Conservation (phyloP, 2,329 filamentous ascomycete genomes). For the Coniochaeta prunicola region DNA sequence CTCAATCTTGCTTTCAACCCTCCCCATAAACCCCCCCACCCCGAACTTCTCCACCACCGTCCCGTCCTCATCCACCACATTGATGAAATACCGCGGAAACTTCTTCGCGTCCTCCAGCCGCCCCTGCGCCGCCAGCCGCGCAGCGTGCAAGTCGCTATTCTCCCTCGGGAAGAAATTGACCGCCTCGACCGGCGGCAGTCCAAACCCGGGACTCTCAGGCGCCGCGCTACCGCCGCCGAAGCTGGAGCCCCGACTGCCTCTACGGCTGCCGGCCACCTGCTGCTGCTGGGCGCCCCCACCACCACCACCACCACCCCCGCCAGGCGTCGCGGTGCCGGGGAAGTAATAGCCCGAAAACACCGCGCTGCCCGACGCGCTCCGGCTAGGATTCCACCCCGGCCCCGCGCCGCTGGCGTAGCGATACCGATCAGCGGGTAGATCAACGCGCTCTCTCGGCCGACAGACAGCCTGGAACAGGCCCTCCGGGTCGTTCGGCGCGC, state of each 20-base stretch:
- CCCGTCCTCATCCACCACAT: constrained; percentile 48
- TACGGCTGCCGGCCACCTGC: not conserved
- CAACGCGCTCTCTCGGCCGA: constrained; percentile 48
- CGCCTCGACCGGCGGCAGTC: not conserved
- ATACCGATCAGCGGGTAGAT: constrained; percentile 43
- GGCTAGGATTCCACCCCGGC: not conserved
- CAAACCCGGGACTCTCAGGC: constrained; percentile 9
- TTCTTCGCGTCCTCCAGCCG: constrained; percentile 53
- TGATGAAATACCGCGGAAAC: constrained; percentile 48
- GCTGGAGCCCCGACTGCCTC: not conserved
- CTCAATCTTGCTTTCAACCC: constrained; percentile 46
- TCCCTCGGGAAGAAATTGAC: constrained; percentile 9
- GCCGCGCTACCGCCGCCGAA: not conserved
- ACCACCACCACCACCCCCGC: too few relatives aligned
- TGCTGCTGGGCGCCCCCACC: not conserved
- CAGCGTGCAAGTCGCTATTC: constrained; percentile 38
- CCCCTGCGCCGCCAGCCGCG: constrained; percentile 58
- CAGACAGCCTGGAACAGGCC: constrained; percentile 65
- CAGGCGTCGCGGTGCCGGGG: too few relatives aligned
- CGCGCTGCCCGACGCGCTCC: too few relatives aligned
- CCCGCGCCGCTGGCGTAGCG: constrained; percentile 13
- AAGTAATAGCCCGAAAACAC: too few relatives aligned
- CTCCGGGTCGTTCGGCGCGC: constrained; percentile 62
- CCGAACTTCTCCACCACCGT: constrained; percentile 42
- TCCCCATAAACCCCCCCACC: constrained; percentile 56